Evolutionary conservation across 768 basidiomycete genomes (phyloP).

Genomic region (Exsudoporus frostii): DNA sequence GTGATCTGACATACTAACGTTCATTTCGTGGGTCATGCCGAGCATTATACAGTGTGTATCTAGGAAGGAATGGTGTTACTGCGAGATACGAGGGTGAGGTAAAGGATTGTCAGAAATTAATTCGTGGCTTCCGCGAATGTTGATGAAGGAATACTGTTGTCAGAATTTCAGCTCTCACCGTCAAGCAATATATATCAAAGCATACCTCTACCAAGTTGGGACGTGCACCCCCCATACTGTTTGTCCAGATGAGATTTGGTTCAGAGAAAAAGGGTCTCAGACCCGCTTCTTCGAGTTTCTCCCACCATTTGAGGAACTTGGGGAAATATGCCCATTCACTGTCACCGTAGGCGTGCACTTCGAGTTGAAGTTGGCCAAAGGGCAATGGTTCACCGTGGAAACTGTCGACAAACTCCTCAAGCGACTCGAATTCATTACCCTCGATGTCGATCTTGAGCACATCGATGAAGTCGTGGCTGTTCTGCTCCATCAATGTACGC

Average conservation of each 20-base stretch:
- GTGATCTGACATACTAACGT: too few species aligned
- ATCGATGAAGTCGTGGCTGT: conserved; percentile 67
- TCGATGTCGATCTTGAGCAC: conserved; percentile 74
- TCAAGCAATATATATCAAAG: not conserved
- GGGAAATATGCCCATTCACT: conserved; percentile 52
- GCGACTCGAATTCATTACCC: conserved; percentile 61
- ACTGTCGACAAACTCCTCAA: conserved; percentile 49
- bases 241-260: conserved; percentile 46
- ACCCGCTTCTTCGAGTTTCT: conserved; percentile 63
- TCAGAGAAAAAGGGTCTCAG: conserved; percentile 73
- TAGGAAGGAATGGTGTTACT: conserved; percentile 4
- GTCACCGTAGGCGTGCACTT: conserved; percentile 53
- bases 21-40: too few species aligned
- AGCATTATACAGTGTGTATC: conserved; percentile 9
- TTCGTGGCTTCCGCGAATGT: conserved; percentile 44
- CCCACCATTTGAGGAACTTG: conserved; percentile 64
- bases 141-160: conserved; percentile 49
- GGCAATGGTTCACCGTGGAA: conserved; percentile 48
- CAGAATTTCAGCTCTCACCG: not conserved
- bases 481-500: conserved; percentile 57
- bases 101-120: conserved; percentile 30
- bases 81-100: conserved; percentile 2
- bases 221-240: conserved; percentile 35
- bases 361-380: conserved; percentile 69
- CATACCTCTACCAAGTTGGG: conserved; percentile 42